Evolutionary conservation across 179 eudicot genomes (phyloP), one percentile per base, ranked within the genome.

Genomic region (Spergularia azorica): DNA sequence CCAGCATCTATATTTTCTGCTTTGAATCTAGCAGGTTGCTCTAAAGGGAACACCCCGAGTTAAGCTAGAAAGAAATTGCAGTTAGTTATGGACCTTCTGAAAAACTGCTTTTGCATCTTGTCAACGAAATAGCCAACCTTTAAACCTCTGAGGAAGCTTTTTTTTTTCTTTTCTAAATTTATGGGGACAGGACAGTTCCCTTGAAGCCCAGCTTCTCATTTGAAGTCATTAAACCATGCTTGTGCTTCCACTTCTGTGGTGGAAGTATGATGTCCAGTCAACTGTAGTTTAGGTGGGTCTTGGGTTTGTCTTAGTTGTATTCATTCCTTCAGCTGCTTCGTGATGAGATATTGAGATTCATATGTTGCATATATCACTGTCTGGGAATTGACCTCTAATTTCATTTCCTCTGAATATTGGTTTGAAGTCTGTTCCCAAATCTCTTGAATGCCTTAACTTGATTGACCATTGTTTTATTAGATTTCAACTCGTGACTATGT

Each of bases 401-500:
- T 62, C 41, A 20, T 21, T 38, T 26, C 38, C 6, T 62, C 38
- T 62, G 39, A 62, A 18, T 62, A 13, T 38, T 62, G 21, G 20
- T 20, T 62, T 62, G 32, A 20, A 20, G 65, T 20, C 38, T 21
- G 14, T 17, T 64, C 39, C 43, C 54, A 18, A 26, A 26, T 26
- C 14, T 66, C 15, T 66, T 64, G 20, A 14, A 17, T 72, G 39
- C 56, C 41, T 77, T 63, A 70, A 51, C 73, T 72, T 71, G 14
- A 54, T 75, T 68, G 20, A 78, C 63, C 51, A 16, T 57, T 70
- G 11, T 59, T 26, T 76, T 21, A 32, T 16, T 85, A 95, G 99
- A 92, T 82, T 81, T 90, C 96, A 59, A 88, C 89, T 78, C 84
- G 85, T 79, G 98, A 91, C 74, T 88, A 93, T 87, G 91, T 85